Conservation (phyloP, 495 filamentous ascomycete genomes). For the Sporormia fimetaria region DNA sequence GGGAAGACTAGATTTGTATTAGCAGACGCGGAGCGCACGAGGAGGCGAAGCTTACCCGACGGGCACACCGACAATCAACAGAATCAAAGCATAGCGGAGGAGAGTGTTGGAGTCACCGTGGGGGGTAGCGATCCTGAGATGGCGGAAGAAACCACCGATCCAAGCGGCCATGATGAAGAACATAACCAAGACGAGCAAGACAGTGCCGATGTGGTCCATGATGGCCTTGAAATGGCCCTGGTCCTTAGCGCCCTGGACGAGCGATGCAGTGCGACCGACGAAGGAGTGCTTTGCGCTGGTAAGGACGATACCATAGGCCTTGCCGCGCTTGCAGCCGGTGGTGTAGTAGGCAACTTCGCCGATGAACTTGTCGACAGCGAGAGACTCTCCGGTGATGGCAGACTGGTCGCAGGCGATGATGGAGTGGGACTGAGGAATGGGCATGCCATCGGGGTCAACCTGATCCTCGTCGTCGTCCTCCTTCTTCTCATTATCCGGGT, state of each 20-base stretch:
- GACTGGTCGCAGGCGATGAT: conserved; percentile 61
- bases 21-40: not conserved
- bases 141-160: conserved; percentile 68
- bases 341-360: conserved; percentile 62
- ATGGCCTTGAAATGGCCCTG: conserved; percentile 69
- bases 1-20: conserved; percentile 41
- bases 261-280: conserved; percentile 59
- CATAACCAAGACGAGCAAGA: conserved; percentile 59
- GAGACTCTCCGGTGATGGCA: conserved; percentile 67
- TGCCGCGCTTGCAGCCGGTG: conserved; percentile 68
- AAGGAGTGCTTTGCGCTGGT: conserved; percentile 57
- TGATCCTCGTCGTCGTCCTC: conserved; percentile 35
- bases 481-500: conserved; percentile 50
- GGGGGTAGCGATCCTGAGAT: conserved; percentile 55
- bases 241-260: conserved; percentile 61
- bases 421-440: conserved; percentile 40
- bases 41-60: conserved; percentile 36
- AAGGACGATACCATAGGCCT: conserved; percentile 55
- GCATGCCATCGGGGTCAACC: conserved; percentile 23
- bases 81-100: conserved; percentile 55
- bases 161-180: conserved; percentile 60
- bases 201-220: conserved; percentile 65
- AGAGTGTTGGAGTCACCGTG: conserved; percentile 44
- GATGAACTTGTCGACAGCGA: conserved; percentile 71
- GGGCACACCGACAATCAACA: conserved; percentile 62